Conservation (phyloP, 1,139 yeast genomes). For the Magnusiomyces ingens region DNA sequence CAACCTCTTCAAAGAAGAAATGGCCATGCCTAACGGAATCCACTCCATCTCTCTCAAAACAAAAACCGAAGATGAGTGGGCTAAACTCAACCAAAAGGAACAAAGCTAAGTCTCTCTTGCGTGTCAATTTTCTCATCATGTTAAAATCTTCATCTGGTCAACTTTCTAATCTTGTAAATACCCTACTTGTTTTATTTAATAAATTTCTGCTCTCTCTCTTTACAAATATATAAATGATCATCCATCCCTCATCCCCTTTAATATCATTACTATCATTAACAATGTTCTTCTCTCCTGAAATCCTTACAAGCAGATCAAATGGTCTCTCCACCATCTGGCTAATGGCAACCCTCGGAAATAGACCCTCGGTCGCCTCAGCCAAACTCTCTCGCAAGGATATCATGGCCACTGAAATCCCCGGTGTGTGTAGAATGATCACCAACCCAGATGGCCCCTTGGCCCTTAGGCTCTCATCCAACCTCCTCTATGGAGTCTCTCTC, state of each 20-base stretch:
- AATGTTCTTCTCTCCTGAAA: constrained; percentile 15
- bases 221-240: too few relatives aligned
- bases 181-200: neutral
- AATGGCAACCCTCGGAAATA: constrained; percentile 14
- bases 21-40: constrained; percentile 56
- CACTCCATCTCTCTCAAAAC: constrained; percentile 89
- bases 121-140: too few relatives aligned
- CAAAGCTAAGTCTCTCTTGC: neutral
- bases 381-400: constrained; percentile 6
- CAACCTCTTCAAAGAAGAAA: constrained; percentile 60
- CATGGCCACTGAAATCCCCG: constrained; percentile 9
- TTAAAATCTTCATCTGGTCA: neutral
- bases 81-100: constrained; percentile 6
- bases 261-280: neutral
- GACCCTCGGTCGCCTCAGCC: constrained; percentile 4
- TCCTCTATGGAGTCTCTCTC: constrained; percentile 13
- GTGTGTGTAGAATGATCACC: constrained; percentile 13
- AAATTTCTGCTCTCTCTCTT: too few relatives aligned
- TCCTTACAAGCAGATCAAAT: constrained; percentile 10
- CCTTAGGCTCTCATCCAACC: constrained; percentile 12
- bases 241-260: too few relatives aligned
- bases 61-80: constrained; percentile 52
- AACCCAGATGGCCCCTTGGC: constrained; percentile 13
- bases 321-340: constrained; percentile 16
- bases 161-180: neutral